phyloP scores from a whole-genome alignment of 1,284 basidiomycete species.

The Leucoagaricus sp. region DNA sequence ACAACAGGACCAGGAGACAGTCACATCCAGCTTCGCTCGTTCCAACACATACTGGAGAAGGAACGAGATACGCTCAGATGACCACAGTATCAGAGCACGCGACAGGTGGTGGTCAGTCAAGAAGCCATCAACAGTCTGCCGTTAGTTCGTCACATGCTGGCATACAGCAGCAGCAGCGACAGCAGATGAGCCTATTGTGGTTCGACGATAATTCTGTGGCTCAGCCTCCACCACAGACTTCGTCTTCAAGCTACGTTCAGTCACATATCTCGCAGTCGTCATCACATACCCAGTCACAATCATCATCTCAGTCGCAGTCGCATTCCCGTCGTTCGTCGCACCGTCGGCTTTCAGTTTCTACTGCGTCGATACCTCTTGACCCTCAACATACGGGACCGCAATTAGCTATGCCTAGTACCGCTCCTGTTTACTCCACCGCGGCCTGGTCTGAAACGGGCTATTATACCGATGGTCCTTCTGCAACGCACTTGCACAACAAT shows the following conservation, averaged over 20 bases:
- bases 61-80: conserved; percentile 14
- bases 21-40: conserved; percentile 4
- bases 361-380: not conserved
- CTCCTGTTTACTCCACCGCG: not conserved
- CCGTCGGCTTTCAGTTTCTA: conserved; percentile 5
- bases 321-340: not conserved
- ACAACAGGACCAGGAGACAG: conserved; percentile 4
- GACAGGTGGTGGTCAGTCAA: not conserved
- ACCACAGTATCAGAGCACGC: conserved; percentile 3
- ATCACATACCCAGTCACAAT: not conserved
- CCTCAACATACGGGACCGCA: conserved; percentile 1
- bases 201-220: not conserved
- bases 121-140: not conserved
- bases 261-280: not conserved
- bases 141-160: not conserved
- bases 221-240: not conserved
- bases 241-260: not conserved
- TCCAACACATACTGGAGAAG: conserved; percentile 3
- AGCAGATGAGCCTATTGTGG: conserved; percentile 3
- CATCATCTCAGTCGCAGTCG: conserved; percentile 1
- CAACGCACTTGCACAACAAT: not conserved
- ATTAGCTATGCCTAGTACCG: not conserved
- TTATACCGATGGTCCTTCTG: conserved; percentile 12
- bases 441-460: conserved; percentile 14
- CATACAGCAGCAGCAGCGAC: not conserved